Percentiles rank a stretch among this genome's conserved stretches.
Conservation (phyloP, 23 red algal species). For the Pyropia haitanensis region DNA sequence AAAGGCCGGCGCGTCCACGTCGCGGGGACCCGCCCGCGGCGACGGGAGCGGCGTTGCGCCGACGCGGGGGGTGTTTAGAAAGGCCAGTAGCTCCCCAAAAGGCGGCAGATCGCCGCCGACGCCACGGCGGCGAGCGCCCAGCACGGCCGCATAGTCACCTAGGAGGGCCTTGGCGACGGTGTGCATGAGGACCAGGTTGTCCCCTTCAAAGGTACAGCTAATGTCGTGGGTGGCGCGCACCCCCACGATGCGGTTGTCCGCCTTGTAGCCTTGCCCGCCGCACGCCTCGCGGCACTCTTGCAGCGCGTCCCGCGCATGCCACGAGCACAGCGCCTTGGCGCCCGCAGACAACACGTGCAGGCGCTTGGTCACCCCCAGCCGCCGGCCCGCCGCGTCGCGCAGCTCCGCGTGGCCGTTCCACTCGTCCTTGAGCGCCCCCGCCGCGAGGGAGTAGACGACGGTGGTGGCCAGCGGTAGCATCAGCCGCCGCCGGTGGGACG, state of each 20-base stretch:
- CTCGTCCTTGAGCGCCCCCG: slow-evolving; percentile 15
- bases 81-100: too few relatives aligned
- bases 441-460: slow-evolving; percentile 40
- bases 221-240: slow-evolving; percentile 75
- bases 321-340: slow-evolving; percentile 80
- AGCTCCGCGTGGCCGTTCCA: slow-evolving; percentile 9
- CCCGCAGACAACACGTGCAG: slow-evolving; percentile 64
- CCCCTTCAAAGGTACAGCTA: slow-evolving; percentile 83
- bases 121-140: too few relatives aligned
- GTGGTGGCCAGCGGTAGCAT: slow-evolving; percentile 56
- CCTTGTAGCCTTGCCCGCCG: slow-evolving; percentile 77
- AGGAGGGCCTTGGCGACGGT: slow-evolving; percentile 71
- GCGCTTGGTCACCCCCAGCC: slow-evolving; percentile 31
- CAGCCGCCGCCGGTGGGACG: slow-evolving; percentile 52
- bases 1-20: slow-evolving; percentile 2
- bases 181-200: slow-evolving; percentile 78
- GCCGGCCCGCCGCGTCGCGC: neutral
- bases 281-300: slow-evolving; percentile 89
- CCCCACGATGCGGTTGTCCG: slow-evolving; percentile 67
- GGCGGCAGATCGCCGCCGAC: too few relatives aligned
- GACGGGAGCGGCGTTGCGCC: too few relatives aligned
- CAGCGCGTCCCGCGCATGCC: slow-evolving; percentile 75
- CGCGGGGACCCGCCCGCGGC: too few relatives aligned
- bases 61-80: too few relatives aligned
- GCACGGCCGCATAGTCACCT: neutral